phyloP scores from a whole-genome alignment of 805 yeast genomes.

The Ogataea ramenticola region DNA sequence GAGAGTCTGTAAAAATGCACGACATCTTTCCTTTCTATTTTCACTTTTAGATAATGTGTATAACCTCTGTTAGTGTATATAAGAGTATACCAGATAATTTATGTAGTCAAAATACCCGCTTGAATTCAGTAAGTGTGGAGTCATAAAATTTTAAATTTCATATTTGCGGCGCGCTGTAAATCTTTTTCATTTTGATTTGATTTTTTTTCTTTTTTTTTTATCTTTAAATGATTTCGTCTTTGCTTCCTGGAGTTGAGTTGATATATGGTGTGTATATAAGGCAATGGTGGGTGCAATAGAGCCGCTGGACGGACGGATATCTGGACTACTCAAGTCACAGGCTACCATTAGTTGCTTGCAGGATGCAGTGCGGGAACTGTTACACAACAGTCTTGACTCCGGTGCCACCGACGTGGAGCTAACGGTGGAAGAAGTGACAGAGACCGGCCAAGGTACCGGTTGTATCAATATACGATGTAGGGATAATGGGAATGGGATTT shows the following conservation, averaged over 20 bases:
- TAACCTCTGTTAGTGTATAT: too few relatives aligned
- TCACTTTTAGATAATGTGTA: not conserved
- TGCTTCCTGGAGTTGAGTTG: too few relatives aligned
- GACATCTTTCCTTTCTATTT: not conserved
- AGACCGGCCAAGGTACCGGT: conserved; percentile 17
- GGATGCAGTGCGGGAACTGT: conserved; percentile 40
- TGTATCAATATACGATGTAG: conserved; percentile 29
- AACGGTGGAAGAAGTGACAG: conserved; percentile 3
- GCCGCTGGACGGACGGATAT: not conserved
- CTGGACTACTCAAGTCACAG: conserved; percentile 12
- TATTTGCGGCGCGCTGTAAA: too few relatives aligned
- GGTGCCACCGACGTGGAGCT: conserved; percentile 33
- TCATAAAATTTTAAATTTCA: too few relatives aligned
- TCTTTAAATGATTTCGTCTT: too few relatives aligned
- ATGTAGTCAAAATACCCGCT: too few relatives aligned
- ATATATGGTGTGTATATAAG: too few relatives aligned
- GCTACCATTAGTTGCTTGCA: conserved; percentile 26
- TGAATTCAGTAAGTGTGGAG: too few relatives aligned
- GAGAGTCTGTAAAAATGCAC: not conserved
- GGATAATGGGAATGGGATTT: conserved; percentile 74
- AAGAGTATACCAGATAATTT: too few relatives aligned
- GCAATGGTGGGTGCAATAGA: not conserved
- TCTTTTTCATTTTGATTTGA: too few relatives aligned
- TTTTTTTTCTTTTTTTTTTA: too few relatives aligned
- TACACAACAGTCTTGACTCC: conserved; percentile 53